Base-by-base conservation (phyloP, 169 alveolate species). In the Plasmodium chabaudi region DNA sequence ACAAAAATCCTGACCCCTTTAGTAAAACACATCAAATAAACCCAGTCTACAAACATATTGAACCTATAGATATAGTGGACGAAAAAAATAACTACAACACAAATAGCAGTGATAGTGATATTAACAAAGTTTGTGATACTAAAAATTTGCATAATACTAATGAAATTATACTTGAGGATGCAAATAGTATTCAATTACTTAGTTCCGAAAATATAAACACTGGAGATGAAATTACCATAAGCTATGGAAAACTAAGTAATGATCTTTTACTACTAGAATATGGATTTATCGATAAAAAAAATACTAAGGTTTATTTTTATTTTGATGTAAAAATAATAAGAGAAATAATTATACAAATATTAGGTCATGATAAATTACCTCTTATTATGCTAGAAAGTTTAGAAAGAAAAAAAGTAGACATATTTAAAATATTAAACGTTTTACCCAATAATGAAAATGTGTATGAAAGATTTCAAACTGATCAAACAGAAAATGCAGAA, bases 221-320 rank as follows among this genome's bases (percentile, higher is more conserved):
- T 17, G 90, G 53, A n/a, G 90, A 82, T 42, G 90, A 82, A 82
- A 82, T 82, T 51, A 82, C 90, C 10, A 17, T 82, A 25, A 65
- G 65, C 42, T 82, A 82, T 27, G 90, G 86, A 46, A 69, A 65
- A 19, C 72, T 56, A 47, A 82, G 65, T 51, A 82, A 82, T 47
- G 90, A 82, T 49, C 84, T 82, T 17, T 47, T 82, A n/a, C 84
- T 82, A 39, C 27, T 82, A 21, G 90, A 82, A 68, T 82, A 82
- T 53, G 90, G 90, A 55, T 82, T 82, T 68, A 27, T 82, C 19
- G 73, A 67, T 53, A 65, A 82, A 34, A 59, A 67, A 56, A 42
- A 15, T n/a, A 67, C 72, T 39, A 82, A 68, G 10, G 86, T 82
- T 2, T 82, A 82, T 34, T 82, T 82, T 44, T 15, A 82, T 67